Evolutionary conservation across 2,329 filamentous ascomycete species (phyloP).

Genomic region (Phaeomoniella chlamydospora): DNA sequence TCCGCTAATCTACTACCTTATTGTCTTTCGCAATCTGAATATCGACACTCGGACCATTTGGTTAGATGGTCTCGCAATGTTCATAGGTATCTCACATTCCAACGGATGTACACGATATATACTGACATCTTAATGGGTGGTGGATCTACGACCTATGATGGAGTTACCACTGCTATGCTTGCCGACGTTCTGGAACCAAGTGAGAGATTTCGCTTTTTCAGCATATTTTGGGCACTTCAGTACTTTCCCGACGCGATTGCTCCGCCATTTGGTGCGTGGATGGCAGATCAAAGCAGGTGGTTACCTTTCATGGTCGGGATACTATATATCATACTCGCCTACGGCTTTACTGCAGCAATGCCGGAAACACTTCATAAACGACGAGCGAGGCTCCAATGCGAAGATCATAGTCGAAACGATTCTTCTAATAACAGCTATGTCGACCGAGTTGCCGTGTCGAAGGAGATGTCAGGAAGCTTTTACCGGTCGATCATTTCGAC

Average conservation of each 20-base stretch:
- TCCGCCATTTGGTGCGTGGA: neutral
- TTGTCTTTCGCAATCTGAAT: neutral
- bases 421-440: neutral
- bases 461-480: neutral
- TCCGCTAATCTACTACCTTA: neutral
- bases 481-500: neutral
- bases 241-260: neutral
- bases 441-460: no score
- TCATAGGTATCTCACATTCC: neutral
- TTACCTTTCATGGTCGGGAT: neutral
- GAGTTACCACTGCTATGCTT: neutral
- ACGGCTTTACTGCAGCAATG: neutral
- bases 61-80: neutral
- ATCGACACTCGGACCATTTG: neutral
- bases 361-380: neutral
- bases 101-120: no score
- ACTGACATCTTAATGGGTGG: no score
- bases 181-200: neutral
- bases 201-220: neutral
- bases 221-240: neutral
- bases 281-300: neutral
- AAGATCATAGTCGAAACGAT: neutral
- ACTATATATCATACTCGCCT: neutral
- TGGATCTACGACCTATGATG: neutral
- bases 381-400: neutral